Conservation (phyloP, 257 asterid species). For the Plantago ovata region DNA sequence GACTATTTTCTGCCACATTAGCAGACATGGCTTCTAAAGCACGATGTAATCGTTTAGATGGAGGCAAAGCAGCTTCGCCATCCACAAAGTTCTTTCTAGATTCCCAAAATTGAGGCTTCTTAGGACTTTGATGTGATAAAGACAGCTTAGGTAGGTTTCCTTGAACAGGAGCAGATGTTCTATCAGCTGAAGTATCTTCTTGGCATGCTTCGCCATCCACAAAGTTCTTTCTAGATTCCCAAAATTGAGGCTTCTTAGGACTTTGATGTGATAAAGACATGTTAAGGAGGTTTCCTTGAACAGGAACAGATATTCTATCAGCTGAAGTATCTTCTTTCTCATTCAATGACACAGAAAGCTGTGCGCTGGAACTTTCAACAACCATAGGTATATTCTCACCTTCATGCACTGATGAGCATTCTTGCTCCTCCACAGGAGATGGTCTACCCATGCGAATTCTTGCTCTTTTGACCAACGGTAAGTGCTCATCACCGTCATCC, state of each 20-base stretch:
- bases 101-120: slow-evolving; percentile 47
- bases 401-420: slow-evolving; percentile 26
- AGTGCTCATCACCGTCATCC: slow-evolving; percentile 86
- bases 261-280: slow-evolving; percentile 29
- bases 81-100: slow-evolving; percentile 45
- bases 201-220: slow-evolving; percentile 85
- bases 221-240: slow-evolving; percentile 48
- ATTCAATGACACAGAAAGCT: slow-evolving; percentile 30
- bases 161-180: slow-evolving; percentile 23
- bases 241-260: slow-evolving; percentile 39
- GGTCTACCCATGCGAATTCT: slow-evolving; percentile 83
- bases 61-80: slow-evolving; percentile 96
- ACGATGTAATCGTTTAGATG: slow-evolving; percentile 90
- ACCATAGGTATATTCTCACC: slow-evolving; percentile 45
- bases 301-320: slow-evolving; percentile 26
- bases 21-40: slow-evolving; percentile 99
- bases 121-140: slow-evolving; percentile 29
- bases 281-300: slow-evolving; percentile 26
- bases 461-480: slow-evolving; percentile 90
- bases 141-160: slow-evolving; percentile 30
- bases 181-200: slow-evolving; percentile 29
- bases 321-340: slow-evolving; percentile 40
- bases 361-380: slow-evolving; percentile 34
- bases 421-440: slow-evolving; percentile 41
- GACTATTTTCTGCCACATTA: slow-evolving; percentile 68